Evolutionary conservation across 2,329 filamentous ascomycete genomes (phyloP).

Genomic region (Remersonia thermophila): DNA sequence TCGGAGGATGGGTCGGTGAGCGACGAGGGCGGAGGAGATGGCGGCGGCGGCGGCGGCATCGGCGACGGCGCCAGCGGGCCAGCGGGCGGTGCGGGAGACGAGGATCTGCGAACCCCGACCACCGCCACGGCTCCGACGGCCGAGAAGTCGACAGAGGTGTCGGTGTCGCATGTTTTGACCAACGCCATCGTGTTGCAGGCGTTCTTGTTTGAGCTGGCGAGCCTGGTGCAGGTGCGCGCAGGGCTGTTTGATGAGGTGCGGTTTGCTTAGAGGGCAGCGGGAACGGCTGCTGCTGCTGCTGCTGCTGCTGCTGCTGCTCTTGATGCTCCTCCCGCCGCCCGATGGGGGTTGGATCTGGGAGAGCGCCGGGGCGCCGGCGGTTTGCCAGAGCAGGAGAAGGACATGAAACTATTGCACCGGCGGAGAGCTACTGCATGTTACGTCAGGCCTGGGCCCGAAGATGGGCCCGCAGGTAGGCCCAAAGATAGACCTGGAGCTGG

Average conservation of each 20-base stretch:
- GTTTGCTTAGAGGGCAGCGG: slow-evolving; percentile 31
- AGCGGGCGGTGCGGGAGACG: not conserved
- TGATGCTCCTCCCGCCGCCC: too few species aligned
- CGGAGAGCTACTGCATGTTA: too few species aligned
- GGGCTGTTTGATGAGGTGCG: slow-evolving; percentile 66
- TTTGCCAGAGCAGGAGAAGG: too few species aligned
- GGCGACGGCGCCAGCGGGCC: too few species aligned
- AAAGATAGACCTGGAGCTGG: too few species aligned
- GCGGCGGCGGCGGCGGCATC: not conserved
- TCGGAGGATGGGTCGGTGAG: slow-evolving; percentile 13
- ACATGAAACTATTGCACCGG: too few species aligned
- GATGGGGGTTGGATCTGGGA: too few species aligned
- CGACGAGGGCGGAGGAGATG: not conserved
- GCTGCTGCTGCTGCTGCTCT: too few species aligned
- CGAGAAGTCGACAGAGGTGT: slow-evolving; percentile 33
- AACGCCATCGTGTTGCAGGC: slow-evolving; percentile 71
- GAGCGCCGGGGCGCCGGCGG: too few species aligned
- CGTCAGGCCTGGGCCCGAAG: too few species aligned
- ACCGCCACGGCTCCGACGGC: slow-evolving; percentile 2
- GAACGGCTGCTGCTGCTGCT: too few species aligned
- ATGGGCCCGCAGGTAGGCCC: too few species aligned
- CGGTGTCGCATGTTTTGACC: slow-evolving; percentile 66
- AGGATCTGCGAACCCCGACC: not conserved
- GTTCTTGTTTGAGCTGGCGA: slow-evolving; percentile 65
- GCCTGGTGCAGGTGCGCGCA: slow-evolving; percentile 61